Percentiles rank a stretch among this genome's conserved stretches.
These are phyloP conservation scores for Eucalyptus polybractea DNA, from an alignment of 345 rosid species.

Conservation along the genomic window DNA sequence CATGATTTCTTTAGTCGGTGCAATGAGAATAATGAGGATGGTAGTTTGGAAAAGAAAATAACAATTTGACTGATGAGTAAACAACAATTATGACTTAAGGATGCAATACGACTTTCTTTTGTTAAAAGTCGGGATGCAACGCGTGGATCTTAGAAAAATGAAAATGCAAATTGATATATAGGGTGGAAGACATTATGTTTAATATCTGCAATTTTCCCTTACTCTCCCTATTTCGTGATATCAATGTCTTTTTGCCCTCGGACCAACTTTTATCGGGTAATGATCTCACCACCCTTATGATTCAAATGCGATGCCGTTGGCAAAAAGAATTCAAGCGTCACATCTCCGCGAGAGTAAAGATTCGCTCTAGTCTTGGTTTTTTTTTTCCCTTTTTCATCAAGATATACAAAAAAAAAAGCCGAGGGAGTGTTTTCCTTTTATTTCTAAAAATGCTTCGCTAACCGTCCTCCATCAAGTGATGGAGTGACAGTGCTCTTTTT, in stretches of 20 bases:
- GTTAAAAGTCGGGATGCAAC: background rate
- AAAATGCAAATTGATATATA: too few relatives aligned
- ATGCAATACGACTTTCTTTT: background rate
- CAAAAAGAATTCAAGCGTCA: background rate
- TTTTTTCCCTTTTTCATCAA: background rate
- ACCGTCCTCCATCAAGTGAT: too few relatives aligned
- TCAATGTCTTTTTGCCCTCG: background rate
- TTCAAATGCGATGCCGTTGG: background rate
- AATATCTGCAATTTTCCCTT: background rate
- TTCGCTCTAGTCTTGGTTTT: background rate
- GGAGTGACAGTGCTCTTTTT: too few relatives aligned
- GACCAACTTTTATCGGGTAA: background rate
- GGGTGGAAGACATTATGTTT: too few relatives aligned
- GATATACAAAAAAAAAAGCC: background rate
- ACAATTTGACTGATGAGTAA: background rate
- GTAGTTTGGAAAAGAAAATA: background rate
- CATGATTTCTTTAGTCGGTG: background rate
- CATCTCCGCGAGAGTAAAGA: background rate
- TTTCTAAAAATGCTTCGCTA: too few relatives aligned
- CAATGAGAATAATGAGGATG: background rate
- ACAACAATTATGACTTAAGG: background rate
- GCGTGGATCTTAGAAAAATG: too few relatives aligned
- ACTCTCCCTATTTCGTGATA: background rate
- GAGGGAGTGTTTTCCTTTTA: background rate
- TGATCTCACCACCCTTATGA: background rate